phyloP scores from a whole-genome alignment of 768 basidiomycete species.

The button mushroom (Agaricus bisporus) region DNA sequence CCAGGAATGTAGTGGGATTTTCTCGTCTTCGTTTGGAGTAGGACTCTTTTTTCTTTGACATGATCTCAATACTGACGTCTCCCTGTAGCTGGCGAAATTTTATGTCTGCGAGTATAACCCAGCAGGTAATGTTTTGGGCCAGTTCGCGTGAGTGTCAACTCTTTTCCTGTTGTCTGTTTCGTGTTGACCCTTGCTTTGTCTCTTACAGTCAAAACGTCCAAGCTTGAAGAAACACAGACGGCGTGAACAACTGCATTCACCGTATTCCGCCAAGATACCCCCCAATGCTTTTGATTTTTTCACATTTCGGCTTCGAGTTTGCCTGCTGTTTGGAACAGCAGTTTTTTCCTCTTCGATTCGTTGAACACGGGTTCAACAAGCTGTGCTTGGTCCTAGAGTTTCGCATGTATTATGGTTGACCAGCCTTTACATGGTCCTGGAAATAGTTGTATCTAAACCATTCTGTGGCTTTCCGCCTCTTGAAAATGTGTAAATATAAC shows the following conservation, averaged over 20 bases:
- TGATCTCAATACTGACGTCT: background rate
- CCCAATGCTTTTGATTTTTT: constrained; percentile 8
- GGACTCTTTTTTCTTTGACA: constrained; percentile 17
- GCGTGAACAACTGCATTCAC: background rate
- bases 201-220: constrained; percentile 38
- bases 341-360: background rate
- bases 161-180: background rate
- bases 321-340: background rate
- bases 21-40: constrained; percentile 49
- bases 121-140: constrained; percentile 58
- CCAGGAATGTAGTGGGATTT: constrained; percentile 51
- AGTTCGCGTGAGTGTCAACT: constrained; percentile 46
- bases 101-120: constrained; percentile 67
- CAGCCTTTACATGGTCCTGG: background rate
- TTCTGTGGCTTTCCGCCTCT: background rate
- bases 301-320: background rate
- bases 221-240: constrained; percentile 20
- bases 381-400: background rate
- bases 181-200: background rate
- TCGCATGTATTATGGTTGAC: background rate
- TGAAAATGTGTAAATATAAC: background rate
- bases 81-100: constrained; percentile 44
- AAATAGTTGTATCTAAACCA: no score
- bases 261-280: constrained; percentile 7
- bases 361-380: background rate